Conservation (phyloP, 2,329 filamentous ascomycete species). For the Metarhizium guizhouense region DNA sequence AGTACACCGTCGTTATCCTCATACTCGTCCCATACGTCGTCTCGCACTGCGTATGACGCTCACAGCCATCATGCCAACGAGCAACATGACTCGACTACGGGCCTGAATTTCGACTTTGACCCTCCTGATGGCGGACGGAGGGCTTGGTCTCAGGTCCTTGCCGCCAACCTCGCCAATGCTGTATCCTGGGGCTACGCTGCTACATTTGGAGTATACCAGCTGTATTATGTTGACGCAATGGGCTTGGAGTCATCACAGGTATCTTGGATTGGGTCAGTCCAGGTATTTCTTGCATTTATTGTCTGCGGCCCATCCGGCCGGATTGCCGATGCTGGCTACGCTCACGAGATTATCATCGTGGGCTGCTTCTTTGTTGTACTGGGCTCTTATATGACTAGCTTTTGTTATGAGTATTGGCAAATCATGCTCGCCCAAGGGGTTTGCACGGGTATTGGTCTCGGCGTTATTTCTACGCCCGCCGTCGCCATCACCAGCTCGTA, state of each 20-base stretch:
- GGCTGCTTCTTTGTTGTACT: conserved; percentile 34
- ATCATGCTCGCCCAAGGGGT: conserved; percentile 46
- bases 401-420: conserved; percentile 39
- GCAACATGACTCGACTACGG: background rate
- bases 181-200: conserved; percentile 42
- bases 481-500: conserved; percentile 54
- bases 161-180: conserved; percentile 36
- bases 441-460: conserved; percentile 42
- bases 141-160: conserved; percentile 42
- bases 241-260: conserved; percentile 25
- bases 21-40: background rate
- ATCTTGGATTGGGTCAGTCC: conserved; percentile 39
- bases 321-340: conserved; percentile 41
- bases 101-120: conserved; percentile 1
- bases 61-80: background rate
- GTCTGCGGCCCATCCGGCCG: conserved; percentile 39
- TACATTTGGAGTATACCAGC: conserved; percentile 45
- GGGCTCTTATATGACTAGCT: conserved; percentile 39
- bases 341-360: conserved; percentile 27
- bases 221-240: conserved; percentile 34
- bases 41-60: background rate
- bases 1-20: background rate
- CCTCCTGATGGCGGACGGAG: conserved; percentile 34
- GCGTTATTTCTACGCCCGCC: conserved; percentile 48
- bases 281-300: conserved; percentile 40